These are phyloP conservation scores for Glaciozyma antarctica DNA, from an alignment of 768 basidiomycete species.

Conservation along the genomic window DNA sequence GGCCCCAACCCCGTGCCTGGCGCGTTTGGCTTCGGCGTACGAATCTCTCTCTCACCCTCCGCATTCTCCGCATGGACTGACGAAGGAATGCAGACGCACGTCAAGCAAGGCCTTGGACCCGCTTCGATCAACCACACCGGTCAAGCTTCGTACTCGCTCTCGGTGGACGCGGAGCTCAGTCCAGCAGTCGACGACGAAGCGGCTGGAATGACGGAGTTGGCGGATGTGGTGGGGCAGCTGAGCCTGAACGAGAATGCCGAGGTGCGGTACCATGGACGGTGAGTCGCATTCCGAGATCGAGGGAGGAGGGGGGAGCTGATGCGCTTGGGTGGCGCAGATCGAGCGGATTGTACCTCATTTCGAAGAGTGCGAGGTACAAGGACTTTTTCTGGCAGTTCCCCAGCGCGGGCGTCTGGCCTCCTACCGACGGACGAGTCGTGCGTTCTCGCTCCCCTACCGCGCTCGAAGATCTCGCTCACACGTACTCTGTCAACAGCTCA, in stretches of 20 bases:
- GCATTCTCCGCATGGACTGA: neutral
- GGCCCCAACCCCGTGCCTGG: neutral
- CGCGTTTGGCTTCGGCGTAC: neutral
- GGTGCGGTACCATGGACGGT: slow-evolving; percentile 66
- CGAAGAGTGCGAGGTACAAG: slow-evolving; percentile 28
- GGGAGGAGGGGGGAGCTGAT: neutral
- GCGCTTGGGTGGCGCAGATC: slow-evolving; percentile 35
- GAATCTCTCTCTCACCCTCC: neutral
- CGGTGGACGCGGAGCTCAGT: slow-evolving; percentile 4
- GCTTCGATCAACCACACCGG: slow-evolving; percentile 23
- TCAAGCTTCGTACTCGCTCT: slow-evolving; percentile 7
- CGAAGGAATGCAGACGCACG: neutral
- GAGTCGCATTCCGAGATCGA: neutral
- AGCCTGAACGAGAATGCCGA: slow-evolving; percentile 79
- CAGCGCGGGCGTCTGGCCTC: slow-evolving; percentile 81
- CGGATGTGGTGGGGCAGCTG: slow-evolving; percentile 71
- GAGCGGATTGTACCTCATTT: slow-evolving; percentile 34
- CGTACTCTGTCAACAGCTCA: neutral
- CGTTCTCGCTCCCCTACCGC: neutral
- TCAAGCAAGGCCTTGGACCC: slow-evolving; percentile 10
- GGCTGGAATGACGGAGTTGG: slow-evolving; percentile 41
- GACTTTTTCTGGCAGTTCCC: slow-evolving; percentile 52
- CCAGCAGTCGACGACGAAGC: slow-evolving; percentile 32
- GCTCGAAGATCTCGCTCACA: neutral
- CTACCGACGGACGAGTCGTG: slow-evolving; percentile 41